Conservation (phyloP, 1,139 yeast genomes). For the Zygoascus sp. region DNA sequence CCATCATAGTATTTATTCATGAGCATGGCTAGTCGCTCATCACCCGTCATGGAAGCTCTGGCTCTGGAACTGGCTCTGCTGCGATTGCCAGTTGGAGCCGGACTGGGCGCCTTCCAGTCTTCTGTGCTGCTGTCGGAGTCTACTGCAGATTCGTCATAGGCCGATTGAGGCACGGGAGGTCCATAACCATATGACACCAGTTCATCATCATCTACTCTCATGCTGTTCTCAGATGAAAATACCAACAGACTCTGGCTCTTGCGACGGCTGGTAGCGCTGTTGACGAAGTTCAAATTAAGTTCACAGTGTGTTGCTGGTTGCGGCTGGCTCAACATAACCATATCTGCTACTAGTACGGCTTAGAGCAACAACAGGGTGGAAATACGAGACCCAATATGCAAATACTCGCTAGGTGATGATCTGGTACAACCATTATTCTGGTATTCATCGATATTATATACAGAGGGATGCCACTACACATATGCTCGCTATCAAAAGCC, state of each 20-base stretch:
- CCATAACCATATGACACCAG: constrained; percentile 6
- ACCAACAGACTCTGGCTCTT: not conserved
- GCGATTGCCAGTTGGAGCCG: too few relatives aligned
- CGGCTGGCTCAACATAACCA: not conserved
- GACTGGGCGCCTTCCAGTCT: not conserved
- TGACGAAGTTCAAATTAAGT: not conserved
- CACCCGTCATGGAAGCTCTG: not conserved
- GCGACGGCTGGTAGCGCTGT: not conserved
- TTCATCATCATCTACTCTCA: not conserved
- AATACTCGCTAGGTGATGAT: too few relatives aligned
- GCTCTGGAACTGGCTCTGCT: not conserved
- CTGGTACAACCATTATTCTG: too few relatives aligned
- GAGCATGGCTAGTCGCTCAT: constrained; percentile 4
- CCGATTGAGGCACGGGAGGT: not conserved
- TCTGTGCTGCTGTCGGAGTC: not conserved
- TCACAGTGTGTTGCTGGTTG: not conserved
- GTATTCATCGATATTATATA: too few relatives aligned
- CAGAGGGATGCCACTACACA: too few relatives aligned
- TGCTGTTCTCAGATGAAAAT: not conserved
- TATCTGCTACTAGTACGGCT: not conserved
- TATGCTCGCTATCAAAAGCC: not conserved
- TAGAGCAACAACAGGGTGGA: too few relatives aligned
- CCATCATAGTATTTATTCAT: constrained; percentile 1
- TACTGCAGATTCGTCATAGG: not conserved
- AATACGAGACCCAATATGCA: too few relatives aligned